Conservation (phyloP, 2,329 filamentous ascomycete genomes). For the Fusarium transvaalense region DNA sequence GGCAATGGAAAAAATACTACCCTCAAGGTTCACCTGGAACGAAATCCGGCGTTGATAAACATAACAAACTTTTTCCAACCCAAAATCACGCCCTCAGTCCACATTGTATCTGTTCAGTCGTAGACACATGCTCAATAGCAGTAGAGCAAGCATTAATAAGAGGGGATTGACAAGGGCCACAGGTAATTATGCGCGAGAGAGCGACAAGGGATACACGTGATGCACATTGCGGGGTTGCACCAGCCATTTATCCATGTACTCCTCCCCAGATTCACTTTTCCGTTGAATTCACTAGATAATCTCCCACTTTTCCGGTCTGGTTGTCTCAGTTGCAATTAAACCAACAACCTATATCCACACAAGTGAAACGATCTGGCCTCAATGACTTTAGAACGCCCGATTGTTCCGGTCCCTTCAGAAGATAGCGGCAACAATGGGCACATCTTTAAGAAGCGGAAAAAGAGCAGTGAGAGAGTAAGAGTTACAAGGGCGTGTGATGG, state of each 20-base stretch:
- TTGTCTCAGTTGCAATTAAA: conserved; percentile 3
- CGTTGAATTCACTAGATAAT: background rate
- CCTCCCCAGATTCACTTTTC: conserved; percentile 25
- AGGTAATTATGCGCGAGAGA: conserved; percentile 1
- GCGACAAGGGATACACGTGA: conserved; percentile 14
- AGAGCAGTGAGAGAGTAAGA: conserved; percentile 40
- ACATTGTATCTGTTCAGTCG: background rate
- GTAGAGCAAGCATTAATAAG: no score
- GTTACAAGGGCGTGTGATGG: conserved; percentile 47
- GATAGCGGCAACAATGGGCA: conserved; percentile 12
- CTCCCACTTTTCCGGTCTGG: conserved; percentile 18
- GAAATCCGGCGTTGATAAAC: no score
- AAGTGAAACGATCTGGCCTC: conserved; percentile 5
- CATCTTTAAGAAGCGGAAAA: conserved; percentile 43
- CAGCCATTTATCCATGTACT: conserved; percentile 20
- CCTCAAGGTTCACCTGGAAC: no score
- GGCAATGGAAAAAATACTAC: no score
- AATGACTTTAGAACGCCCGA: conserved; percentile 31
- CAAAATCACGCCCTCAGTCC: background rate
- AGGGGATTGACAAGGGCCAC: background rate
- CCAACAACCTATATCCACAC: background rate
- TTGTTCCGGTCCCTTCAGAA: conserved; percentile 21
- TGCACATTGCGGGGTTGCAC: conserved; percentile 13
- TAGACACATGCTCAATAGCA: background rate
- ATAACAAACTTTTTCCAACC: no score